Percentiles rank a stretch among this genome's conserved stretches.
These are phyloP conservation scores for Mortierella hygrophila DNA, from an alignment of 192 early-diverging fungal genomes.

Conservation along the genomic window DNA sequence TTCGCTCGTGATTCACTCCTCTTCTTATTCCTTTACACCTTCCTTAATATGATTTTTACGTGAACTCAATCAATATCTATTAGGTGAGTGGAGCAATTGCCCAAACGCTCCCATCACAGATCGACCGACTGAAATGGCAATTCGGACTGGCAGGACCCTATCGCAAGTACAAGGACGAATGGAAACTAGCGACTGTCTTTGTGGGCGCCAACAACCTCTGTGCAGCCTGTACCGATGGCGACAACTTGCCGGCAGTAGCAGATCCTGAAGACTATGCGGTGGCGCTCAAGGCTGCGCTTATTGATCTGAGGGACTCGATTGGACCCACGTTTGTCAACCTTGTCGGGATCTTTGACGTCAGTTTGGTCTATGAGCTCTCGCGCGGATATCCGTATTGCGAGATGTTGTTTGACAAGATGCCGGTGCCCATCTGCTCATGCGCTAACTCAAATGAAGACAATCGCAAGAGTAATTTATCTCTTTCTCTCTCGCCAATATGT, in stretches of 20 bases:
- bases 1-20: constrained; percentile 12
- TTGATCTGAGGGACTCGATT: constrained; percentile 53
- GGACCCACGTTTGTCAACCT: constrained; percentile 66
- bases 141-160: constrained; percentile 45
- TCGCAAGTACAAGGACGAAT: constrained; percentile 52
- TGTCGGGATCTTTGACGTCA: constrained; percentile 64
- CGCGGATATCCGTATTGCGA: constrained; percentile 66
- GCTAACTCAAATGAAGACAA: constrained; percentile 54
- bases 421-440: constrained; percentile 63
- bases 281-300: constrained; percentile 48
- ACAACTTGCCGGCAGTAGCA: constrained; percentile 52
- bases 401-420: constrained; percentile 59
- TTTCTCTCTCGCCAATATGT: background rate
- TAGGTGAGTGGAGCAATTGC: constrained; percentile 66
- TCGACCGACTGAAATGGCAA: constrained; percentile 45
- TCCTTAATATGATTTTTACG: background rate
- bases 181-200: constrained; percentile 68
- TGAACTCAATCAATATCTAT: background rate
- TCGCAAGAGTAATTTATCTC: constrained; percentile 48
- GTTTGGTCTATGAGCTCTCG: constrained; percentile 64
- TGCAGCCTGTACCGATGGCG: constrained; percentile 50
- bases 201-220: constrained; percentile 72
- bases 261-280: constrained; percentile 60
- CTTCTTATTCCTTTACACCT: background rate
- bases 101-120: constrained; percentile 56